Conservation (phyloP, 768 basidiomycete genomes). For the Suillus subluteus region DNA sequence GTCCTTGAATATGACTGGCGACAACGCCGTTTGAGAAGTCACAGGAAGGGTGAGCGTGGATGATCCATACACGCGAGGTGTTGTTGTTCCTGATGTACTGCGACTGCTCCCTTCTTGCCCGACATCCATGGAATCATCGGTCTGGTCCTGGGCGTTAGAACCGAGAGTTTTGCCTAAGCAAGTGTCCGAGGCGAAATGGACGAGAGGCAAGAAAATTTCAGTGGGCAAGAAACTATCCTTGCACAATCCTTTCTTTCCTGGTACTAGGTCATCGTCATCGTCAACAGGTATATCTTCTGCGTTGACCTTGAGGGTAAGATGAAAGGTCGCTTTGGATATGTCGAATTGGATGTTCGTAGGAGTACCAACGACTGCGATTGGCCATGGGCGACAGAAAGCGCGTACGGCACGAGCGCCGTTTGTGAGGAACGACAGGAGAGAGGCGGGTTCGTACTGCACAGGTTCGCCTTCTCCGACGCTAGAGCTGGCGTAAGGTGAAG, state of each 20-base stretch:
- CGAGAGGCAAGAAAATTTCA: constrained; percentile 88
- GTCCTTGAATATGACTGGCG: constrained; percentile 19
- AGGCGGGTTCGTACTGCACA: not conserved
- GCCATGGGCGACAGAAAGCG: constrained; percentile 87
- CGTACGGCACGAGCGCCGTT: constrained; percentile 84
- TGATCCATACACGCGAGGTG: constrained; percentile 11
- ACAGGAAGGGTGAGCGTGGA: constrained; percentile 24
- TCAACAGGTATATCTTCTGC: constrained; percentile 51
- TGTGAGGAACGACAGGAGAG: constrained; percentile 64
- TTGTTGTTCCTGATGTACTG: constrained; percentile 4
- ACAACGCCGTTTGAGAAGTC: constrained; percentile 9
- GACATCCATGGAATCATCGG: not conserved
- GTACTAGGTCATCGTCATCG: not conserved
- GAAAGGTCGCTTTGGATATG: constrained; percentile 69
- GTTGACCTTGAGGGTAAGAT: constrained; percentile 64
- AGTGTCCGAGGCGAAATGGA: constrained; percentile 74
- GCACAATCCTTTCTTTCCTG: not conserved
- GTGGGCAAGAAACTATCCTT: constrained; percentile 55
- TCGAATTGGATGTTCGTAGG: constrained; percentile 75
- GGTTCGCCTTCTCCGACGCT: not conserved
- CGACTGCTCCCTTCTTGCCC: not conserved
- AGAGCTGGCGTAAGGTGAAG: constrained; percentile 20
- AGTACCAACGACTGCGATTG: constrained; percentile 71
- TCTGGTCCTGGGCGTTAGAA: not conserved
- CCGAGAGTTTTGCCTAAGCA: constrained; percentile 28